Evolutionary conservation across 2,329 filamentous ascomycete species (phyloP).

Genomic region (Microsporum ferrugineum): DNA sequence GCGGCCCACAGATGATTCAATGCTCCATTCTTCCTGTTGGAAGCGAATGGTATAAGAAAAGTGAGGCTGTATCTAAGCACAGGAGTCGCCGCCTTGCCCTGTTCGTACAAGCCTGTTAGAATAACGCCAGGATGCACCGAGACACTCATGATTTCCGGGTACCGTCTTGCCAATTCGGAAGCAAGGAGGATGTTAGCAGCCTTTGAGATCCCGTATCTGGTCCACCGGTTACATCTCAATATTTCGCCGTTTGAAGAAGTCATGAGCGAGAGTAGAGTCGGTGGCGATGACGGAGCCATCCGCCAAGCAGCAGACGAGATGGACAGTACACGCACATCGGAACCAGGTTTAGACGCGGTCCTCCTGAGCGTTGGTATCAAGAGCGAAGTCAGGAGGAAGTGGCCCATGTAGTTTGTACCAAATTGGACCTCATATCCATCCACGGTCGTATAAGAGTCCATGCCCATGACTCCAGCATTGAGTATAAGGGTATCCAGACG

Average conservation of each 20-base stretch:
- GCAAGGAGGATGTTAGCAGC: constrained; percentile 41
- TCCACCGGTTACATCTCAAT: constrained; percentile 29
- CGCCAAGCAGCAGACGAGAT: constrained; percentile 29
- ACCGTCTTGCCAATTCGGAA: constrained; percentile 27
- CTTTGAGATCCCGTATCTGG: constrained; percentile 43
- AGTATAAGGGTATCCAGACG: constrained; percentile 38
- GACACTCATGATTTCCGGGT: constrained; percentile 35
- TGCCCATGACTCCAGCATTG: constrained; percentile 40
- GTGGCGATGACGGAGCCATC: constrained; percentile 21
- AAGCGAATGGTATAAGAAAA: constrained; percentile 20
- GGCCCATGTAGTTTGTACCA: constrained; percentile 39
- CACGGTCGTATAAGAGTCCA: constrained; percentile 27
- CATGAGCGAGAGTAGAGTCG: constrained; percentile 22
- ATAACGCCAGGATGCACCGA: constrained; percentile 42
- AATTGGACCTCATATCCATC: constrained; percentile 37
- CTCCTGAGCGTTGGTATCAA: constrained; percentile 32
- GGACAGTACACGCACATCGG: constrained; percentile 29
- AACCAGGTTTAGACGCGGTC: constrained; percentile 21
- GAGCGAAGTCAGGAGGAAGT: constrained; percentile 36
- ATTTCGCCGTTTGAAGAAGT: constrained; percentile 26
- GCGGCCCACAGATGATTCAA: constrained; percentile 35
- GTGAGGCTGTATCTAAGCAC: constrained; percentile 18
- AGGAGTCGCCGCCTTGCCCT: constrained; percentile 19
- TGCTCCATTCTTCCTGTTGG: constrained; percentile 25
- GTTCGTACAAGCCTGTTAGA: constrained; percentile 30